Conservation (phyloP, 257 asterid species). For the Salvia miltiorrhiza region DNA sequence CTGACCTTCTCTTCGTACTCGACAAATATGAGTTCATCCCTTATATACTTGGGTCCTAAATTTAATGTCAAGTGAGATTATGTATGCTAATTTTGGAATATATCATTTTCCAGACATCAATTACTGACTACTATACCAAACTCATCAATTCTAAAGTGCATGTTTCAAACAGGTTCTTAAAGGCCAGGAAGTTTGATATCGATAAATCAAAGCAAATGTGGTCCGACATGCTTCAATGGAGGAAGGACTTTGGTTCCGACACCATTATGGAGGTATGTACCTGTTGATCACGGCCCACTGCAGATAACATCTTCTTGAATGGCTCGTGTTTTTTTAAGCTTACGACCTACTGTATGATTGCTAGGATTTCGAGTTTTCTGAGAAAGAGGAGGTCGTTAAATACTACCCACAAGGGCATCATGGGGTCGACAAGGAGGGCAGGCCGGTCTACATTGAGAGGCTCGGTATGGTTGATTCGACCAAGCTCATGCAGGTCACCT, state of each 20-base stretch:
- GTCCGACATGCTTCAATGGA: constrained; percentile 95
- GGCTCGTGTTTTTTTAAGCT: background rate
- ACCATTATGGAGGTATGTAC: constrained; percentile 80
- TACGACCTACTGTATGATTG: background rate
- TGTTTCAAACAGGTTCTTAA: constrained; percentile 58
- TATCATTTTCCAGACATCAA: too few species aligned
- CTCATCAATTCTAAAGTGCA: background rate
- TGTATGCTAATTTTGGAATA: background rate
- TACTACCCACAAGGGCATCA: constrained; percentile 98
- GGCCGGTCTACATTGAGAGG: constrained; percentile 86
- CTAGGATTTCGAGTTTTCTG: constrained; percentile 79
- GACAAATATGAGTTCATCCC: too few species aligned
- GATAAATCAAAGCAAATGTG: constrained; percentile 98
- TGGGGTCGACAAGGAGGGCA: constrained; percentile 87
- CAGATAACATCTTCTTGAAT: background rate
- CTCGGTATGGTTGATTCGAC: constrained; percentile 81
- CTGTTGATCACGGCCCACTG: background rate
- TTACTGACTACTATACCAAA: background rate
- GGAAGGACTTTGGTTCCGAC: constrained; percentile 89
- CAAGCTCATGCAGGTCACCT: constrained; percentile 83
- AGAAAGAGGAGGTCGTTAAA: constrained; percentile 77
- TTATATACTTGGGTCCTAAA: too few species aligned
- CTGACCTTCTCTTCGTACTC: too few species aligned
- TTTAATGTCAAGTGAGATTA: background rate
- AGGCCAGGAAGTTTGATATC: constrained; percentile 83